A percentile compares a stretch with the other conserved stretches of the same genome.
Conservation (phyloP, 306 rosid genomes). For the Vigna mungo region DNA sequence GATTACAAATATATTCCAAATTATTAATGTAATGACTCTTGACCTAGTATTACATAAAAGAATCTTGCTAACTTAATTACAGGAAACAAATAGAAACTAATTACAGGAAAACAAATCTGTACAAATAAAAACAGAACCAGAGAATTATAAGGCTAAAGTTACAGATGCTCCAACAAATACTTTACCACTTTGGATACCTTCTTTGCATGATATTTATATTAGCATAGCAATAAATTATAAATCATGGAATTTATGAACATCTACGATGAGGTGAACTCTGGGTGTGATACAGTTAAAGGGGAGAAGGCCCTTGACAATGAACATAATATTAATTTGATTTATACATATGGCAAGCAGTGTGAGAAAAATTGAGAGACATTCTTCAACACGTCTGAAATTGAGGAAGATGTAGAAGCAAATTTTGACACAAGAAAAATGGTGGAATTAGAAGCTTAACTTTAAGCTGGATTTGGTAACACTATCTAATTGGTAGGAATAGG, state of each 20-base stretch:
- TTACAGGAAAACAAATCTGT: neutral
- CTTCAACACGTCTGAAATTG: neutral
- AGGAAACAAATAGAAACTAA: neutral
- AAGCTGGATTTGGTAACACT: conserved; percentile 15
- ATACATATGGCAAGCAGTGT: neutral
- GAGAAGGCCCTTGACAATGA: neutral
- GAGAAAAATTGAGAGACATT: conserved; percentile 6
- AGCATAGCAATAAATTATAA: neutral
- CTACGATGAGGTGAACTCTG: neutral
- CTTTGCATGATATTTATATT: neutral
- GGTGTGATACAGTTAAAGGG: neutral
- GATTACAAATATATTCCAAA: neutral
- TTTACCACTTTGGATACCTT: neutral
- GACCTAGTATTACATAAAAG: neutral
- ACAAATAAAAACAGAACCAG: neutral
- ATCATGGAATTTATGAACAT: neutral
- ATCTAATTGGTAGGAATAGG: neutral
- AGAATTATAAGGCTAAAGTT: neutral
- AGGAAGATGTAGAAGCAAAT: neutral
- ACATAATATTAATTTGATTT: conserved; percentile 1
- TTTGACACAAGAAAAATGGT: neutral
- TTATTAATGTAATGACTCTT: neutral
- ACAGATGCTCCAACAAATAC: neutral
- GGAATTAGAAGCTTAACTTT: neutral
- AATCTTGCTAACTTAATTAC: neutral